Evolutionary conservation across 306 rosid genomes (phyloP), one percentile per base, ranked within the genome.

Genomic region (Chamaecrista fasciculata): DNA sequence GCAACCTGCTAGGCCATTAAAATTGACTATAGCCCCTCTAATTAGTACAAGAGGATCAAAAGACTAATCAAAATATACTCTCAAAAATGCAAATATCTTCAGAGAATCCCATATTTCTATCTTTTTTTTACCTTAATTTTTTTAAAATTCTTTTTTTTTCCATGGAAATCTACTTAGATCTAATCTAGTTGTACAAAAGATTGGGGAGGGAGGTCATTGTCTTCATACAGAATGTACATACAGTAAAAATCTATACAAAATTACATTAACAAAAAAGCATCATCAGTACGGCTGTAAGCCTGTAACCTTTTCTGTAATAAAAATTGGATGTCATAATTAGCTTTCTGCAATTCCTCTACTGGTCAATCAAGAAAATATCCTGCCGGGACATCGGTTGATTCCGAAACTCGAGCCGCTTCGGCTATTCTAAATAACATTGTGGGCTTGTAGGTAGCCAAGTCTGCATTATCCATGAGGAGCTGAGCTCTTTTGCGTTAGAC

Each of bases 221-320:
- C 67, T 73, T 68, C 80, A 76, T 83, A 84, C 87, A 83, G 55
- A 58, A 83, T 86, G 85, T 85, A 86, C 82, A 88, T 81, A 71
- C 75, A 83, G 73, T 52, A 75, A 80, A 76, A 82, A 74, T 77
- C 88, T 87, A 80, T 89, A 91, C 96, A 91, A 71, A 83, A 71
- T 73, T 83, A 81, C 83, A 77, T 16, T 47, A 19, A n/a, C n/a
- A n/a, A 66, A 73, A 72, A 69, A 62, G 69, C 37, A 70, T 21
- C 61, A 68, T 21, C 37, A 62, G 33, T 15, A 26, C 26, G 40
- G 50, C 51, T 37, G 21, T n/a, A n/a, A n/a, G n/a, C n/a, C 77
- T 31, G 53, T 44, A 57, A 70, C 28, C 66, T 60, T 60, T 53
- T 70, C 62, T 66, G 58, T 71, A 40, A 34, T 62, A 67, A 75